phyloP scores from a whole-genome alignment of 139 green algal species.

The Picochlorum sp. region DNA sequence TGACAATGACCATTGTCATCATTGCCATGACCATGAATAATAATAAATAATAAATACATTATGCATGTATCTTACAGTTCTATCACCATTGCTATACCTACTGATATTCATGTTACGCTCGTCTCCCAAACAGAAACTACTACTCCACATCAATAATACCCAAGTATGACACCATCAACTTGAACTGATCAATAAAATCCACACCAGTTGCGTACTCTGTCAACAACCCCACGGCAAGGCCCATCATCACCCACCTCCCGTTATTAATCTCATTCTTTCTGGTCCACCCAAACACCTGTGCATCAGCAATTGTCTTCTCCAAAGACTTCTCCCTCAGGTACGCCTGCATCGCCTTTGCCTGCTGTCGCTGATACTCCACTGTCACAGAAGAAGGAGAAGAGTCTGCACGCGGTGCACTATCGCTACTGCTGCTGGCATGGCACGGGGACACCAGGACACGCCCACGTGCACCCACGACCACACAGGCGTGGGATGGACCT shows the following conservation, averaged over 20 bases:
- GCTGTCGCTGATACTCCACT: conserved; percentile 78
- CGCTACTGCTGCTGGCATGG: conserved; percentile 12
- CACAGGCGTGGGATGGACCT: not conserved
- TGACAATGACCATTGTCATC: conserved; percentile 23
- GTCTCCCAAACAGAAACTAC: too few relatives aligned
- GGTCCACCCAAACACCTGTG: conserved; percentile 83
- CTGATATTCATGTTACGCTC: too few relatives aligned
- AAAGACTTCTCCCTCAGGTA: conserved; percentile 73
- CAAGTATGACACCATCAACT: conserved; percentile 38
- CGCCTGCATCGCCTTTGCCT: conserved; percentile 82
- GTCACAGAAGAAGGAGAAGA: conserved; percentile 42
- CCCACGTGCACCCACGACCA: not conserved
- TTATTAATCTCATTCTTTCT: conserved; percentile 87
- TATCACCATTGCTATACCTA: too few relatives aligned
- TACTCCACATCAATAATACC: conserved; percentile 21
- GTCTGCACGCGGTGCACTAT: conserved; percentile 17
- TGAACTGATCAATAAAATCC: conserved; percentile 82
- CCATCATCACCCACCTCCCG: conserved; percentile 97
- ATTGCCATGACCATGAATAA: not conserved
- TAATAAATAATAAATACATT: too few relatives aligned
- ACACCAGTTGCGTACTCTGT: conserved; percentile 96
- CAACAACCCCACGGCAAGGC: conserved; percentile 79
- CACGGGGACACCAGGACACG: not conserved
- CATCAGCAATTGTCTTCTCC: conserved; percentile 26
- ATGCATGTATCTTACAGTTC: too few relatives aligned